phyloP scores from a whole-genome alignment of 495 filamentous ascomycete genomes.

The Penicillium cosmopolitanum region DNA sequence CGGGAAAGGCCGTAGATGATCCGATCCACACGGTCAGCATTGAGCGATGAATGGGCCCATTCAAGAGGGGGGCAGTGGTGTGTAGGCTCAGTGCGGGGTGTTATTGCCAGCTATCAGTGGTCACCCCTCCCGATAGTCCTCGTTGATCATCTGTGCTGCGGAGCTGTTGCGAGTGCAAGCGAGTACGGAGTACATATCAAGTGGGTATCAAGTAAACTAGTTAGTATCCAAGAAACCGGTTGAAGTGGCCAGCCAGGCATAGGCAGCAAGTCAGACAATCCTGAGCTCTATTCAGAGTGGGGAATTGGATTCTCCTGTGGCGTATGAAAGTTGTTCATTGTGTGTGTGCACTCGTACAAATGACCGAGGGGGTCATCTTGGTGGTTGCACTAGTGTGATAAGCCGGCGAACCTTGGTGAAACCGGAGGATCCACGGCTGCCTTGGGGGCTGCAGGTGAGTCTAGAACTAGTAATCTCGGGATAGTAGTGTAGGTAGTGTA shows the following conservation, averaged over 20 bases:
- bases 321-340: no score
- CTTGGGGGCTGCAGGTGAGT: constrained; percentile 4
- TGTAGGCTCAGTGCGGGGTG: background rate
- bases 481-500: background rate
- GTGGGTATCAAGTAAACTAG: background rate
- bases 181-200: background rate
- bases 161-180: background rate
- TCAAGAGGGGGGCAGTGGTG: constrained; percentile 1
- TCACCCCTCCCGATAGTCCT: background rate
- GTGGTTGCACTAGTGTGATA: background rate
- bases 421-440: constrained; percentile 1
- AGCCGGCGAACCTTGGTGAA: constrained; percentile 5
- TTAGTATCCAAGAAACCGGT: background rate
- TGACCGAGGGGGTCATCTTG: no score
- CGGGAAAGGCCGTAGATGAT: constrained; percentile 17
- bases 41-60: constrained; percentile 1
- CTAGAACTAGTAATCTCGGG: constrained; percentile 2
- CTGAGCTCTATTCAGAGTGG: background rate
- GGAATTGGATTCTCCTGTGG: no score
- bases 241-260: background rate
- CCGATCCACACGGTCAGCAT: constrained; percentile 10
- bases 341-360: no score
- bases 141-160: background rate
- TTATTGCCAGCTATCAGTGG: background rate
- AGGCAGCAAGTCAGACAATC: background rate